Base-by-base conservation (phyloP, 176 grass and related monocot species). In the Triticum aestivum region DNA sequence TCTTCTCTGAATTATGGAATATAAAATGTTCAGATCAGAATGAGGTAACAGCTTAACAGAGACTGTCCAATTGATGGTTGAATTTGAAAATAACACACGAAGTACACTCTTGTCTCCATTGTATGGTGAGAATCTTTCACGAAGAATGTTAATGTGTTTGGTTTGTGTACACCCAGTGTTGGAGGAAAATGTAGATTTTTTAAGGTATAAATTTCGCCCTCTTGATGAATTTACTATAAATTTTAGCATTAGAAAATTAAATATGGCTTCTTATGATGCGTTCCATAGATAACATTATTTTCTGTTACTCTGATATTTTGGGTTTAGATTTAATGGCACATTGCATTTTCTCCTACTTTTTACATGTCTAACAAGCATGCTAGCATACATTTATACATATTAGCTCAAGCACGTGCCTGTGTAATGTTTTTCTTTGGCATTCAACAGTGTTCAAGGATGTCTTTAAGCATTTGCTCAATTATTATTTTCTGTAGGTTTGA, bases 401-500 rank as follows among this genome's bases (percentile, higher is more conserved):
- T 63, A n/a, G 18, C 59, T 51, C 26, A 74, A 74, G 26, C 38
- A 21, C 26, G 45, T 84, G 14, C 10, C 61, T 74, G 24, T 41
- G 13, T 82, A 62, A 62, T 44, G 33, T 62, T 74, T 72, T 77
- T 70, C 13, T 17, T 78, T 77, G 4, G 8, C 52, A 52, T 77
- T 82, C 27, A 83, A 4, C 35, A 73, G 15, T 84, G n/a, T 37
- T 47, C 52, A 79, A 47, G 2, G 11, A 63, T 58, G 44, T 72
- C 18, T 42, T 79, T 81, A 30, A 62, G 69, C 35, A 79, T 86
- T 54, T 81, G 6, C 68, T 42, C 18, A 56, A 44, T 69, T 44
- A 9, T 81, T 79, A 5, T 35, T n/a, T 73, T 72, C 39, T 24
- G 32, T 84, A 98, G 97, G 87, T 91, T 91, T 98, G 85, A 84